Percentiles rank a stretch among this genome's conserved stretches.
Conservation (phyloP, 177 flowering plant genomes). For the Vitis hybrid region DNA sequence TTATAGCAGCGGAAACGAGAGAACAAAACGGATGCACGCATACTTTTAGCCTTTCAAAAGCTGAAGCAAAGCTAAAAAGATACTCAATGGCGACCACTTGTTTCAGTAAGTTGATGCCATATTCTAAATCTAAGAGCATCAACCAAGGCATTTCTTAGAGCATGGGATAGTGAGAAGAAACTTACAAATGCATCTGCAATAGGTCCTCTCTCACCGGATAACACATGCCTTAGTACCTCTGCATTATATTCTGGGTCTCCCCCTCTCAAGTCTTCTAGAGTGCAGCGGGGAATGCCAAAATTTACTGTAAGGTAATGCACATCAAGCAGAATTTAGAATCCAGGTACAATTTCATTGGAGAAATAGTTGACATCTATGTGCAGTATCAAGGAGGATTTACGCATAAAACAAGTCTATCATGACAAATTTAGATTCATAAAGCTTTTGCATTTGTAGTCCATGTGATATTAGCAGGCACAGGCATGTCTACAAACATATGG, state of each 20-base stretch:
- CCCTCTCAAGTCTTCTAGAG: conserved; percentile 71
- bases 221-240: conserved; percentile 55
- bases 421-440: not conserved
- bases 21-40: no score
- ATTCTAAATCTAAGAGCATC: no score
- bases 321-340: not conserved
- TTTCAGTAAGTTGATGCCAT: no score
- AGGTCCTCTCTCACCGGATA: conserved; percentile 81
- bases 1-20: no score
- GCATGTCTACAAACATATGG: not conserved
- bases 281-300: conserved; percentile 91
- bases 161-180: conserved; percentile 2
- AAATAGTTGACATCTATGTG: no score
- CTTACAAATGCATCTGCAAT: conserved; percentile 90
- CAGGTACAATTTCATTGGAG: not conserved
- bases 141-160: not conserved
- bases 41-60: no score
- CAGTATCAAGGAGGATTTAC: no score
- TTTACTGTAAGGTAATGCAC: conserved; percentile 52
- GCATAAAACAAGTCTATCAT: no score
- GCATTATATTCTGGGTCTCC: conserved; percentile 84
- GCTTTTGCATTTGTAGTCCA: not conserved
- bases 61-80: no score
- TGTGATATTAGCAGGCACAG: not conserved
- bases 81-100: no score